Evolutionary conservation across 2,329 filamentous ascomycete genomes (phyloP).

Genomic region (Hymenoscyphus repandus): DNA sequence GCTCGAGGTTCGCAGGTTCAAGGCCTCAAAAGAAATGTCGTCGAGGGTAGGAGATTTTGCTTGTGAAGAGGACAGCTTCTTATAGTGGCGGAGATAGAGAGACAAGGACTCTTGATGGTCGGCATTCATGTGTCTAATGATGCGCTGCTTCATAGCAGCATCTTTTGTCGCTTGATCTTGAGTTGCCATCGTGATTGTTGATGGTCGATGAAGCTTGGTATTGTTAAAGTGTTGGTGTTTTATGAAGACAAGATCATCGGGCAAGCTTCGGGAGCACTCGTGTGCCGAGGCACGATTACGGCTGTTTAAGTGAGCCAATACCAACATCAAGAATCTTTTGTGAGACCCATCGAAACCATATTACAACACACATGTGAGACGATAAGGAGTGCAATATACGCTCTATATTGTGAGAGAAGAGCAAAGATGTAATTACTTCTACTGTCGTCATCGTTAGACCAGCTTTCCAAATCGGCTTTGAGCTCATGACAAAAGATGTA

Average conservation of each 20-base stretch:
- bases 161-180: constrained; percentile 29
- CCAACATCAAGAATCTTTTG: no score
- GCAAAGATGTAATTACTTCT: no score
- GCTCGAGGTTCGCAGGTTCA: constrained; percentile 54
- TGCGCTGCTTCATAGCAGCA: constrained; percentile 49
- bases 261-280: no score
- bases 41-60: constrained; percentile 55
- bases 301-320: no score
- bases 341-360: no score
- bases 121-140: constrained; percentile 81
- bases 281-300: no score
- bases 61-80: constrained; percentile 47
- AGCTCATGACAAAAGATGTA: no score
- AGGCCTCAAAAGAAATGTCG: constrained; percentile 57
- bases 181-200: constrained; percentile 3
- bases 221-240: neutral
- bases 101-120: constrained; percentile 72
- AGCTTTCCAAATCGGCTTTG: no score
- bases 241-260: neutral
- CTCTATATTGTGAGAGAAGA: no score
- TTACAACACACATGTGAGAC: no score
- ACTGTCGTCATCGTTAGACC: no score
- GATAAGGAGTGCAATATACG: no score
- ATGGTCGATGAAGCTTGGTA: neutral
- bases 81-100: constrained; percentile 73